Evolutionary conservation across 768 basidiomycete genomes (phyloP).

Genomic region (Hydnomerulius pinastri): DNA sequence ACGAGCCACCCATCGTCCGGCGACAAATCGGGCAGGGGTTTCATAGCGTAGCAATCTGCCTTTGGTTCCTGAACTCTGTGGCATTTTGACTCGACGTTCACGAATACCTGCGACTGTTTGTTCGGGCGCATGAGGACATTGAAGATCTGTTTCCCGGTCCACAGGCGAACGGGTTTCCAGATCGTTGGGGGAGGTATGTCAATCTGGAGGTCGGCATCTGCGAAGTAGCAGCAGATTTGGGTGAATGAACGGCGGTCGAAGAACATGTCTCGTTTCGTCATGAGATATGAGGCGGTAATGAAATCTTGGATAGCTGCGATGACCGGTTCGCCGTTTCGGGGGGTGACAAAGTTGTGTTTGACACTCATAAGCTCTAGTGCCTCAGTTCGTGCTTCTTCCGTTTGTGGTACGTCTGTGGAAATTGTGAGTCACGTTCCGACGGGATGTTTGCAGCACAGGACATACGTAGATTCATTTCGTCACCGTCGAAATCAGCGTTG

Average conservation of each 20-base stretch:
- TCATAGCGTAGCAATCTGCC: constrained; percentile 61
- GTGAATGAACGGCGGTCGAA: constrained; percentile 94
- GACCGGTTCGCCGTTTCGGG: constrained; percentile 97
- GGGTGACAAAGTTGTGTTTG: constrained; percentile 96
- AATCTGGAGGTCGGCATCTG: constrained; percentile 88
- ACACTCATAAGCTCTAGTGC: constrained; percentile 97
- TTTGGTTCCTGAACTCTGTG: constrained; percentile 84
- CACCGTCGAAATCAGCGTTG: constrained; percentile 99
- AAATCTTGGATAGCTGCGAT: constrained; percentile 99
- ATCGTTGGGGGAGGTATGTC: constrained; percentile 96
- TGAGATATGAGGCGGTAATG: constrained; percentile 96
- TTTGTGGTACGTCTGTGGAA: constrained; percentile 89
- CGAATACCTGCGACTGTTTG: constrained; percentile 73
- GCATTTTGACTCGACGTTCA: constrained; percentile 97
- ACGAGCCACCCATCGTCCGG: constrained; percentile 99
- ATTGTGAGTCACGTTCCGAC: constrained; percentile 5
- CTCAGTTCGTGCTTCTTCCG: constrained; percentile 96
- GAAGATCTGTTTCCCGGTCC: constrained; percentile 99
- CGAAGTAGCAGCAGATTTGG: constrained; percentile 94
- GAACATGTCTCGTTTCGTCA: constrained; percentile 91
- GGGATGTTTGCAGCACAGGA: constrained; percentile 9
- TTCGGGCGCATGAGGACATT: constrained; percentile 96
- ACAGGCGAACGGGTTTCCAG: constrained; percentile 87
- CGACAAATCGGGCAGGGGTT: constrained; percentile 77
- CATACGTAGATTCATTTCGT: constrained; percentile 99